Base-by-base conservation (phyloP, 148 eudicot species). In the Fagopyrum esculentum region DNA sequence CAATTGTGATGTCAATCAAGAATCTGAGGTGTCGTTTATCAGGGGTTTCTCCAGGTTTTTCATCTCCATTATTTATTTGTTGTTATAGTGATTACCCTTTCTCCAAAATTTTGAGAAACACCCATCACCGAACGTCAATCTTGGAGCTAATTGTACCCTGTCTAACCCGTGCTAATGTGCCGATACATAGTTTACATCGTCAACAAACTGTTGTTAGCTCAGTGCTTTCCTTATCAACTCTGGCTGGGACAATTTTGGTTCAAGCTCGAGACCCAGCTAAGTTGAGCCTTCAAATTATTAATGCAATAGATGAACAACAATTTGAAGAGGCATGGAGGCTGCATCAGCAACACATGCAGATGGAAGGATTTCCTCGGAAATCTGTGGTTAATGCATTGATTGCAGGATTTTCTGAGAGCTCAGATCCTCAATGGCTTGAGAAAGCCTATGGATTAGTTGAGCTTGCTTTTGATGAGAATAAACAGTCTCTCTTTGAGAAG, bases 301-400 rank as follows among this genome's bases (percentile, higher is more conserved):
- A 82, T 66, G 96, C 96, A 54, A 77, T 89, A 60, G 82, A 82
- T 76, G 91, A 95, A 46, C 77, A 72, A n/a, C 82, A 91, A 78
- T 83, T 79, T 15, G 75, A 71, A 72, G 99, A 92, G 77, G 87
- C 89, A 2, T 90, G 99, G 97, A 83, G 81, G 69, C 80, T 87
- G 81, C 86, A 85, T 43, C 85, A 89, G 75, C 90, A 84, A 74
- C 96, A 92, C 52, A 86, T 90, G 92, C 84, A 83, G 46, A 86
- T 95, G 86, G 97, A 89, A 75, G 98, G 98, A n/a, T 95, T 90
- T 83, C 96, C 97, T 55, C 79, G 97, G 69, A 95, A 87, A 79
- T 85, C 87, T 17, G 76, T 87, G 43, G 83, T 89, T 30, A 89
- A 86, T 78, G 81, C 77, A 78, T 74, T 95, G 54, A 77, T 95